Conservation (phyloP, 1,284 basidiomycete species). For the Naganishia liquefaciens region DNA sequence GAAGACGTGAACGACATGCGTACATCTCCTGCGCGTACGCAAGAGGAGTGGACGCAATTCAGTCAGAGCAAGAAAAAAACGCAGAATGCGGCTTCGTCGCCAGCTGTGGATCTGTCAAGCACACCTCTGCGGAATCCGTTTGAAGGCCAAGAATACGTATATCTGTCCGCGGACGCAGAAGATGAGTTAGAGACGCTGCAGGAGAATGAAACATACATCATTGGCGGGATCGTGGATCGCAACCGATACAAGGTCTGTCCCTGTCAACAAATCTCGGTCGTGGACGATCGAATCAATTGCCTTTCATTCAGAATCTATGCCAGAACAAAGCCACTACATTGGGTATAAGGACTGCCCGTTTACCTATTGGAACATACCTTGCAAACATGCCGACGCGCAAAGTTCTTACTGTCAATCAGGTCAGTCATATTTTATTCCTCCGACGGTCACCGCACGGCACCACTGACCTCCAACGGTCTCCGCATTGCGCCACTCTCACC, state of each 20-base stretch:
- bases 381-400: conserved; percentile 82
- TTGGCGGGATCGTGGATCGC: conserved; percentile 94
- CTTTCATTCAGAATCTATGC: conserved; percentile 71
- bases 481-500: not conserved
- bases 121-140: conserved; percentile 27
- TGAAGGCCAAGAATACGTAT: conserved; percentile 66
- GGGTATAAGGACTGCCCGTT: conserved; percentile 77
- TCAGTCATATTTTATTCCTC: conserved; percentile 37
- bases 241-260: conserved; percentile 89
- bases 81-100: not conserved
- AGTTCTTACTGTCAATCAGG: conserved; percentile 95
- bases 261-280: not conserved
- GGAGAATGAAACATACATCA: conserved; percentile 86
- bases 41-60: conserved; percentile 15
- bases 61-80: not conserved
- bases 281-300: not conserved
- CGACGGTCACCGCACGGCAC: not conserved
- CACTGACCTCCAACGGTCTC: too few relatives aligned
- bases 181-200: conserved; percentile 78
- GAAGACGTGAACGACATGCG: conserved; percentile 53
- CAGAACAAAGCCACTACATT: conserved; percentile 76
- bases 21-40: not conserved
- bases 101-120: conserved; percentile 1
- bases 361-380: conserved; percentile 89
- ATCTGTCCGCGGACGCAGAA: conserved; percentile 91